phyloP scores from a whole-genome alignment of 2,329 filamentous ascomycete genomes.

The Trichoderma harzianum region DNA sequence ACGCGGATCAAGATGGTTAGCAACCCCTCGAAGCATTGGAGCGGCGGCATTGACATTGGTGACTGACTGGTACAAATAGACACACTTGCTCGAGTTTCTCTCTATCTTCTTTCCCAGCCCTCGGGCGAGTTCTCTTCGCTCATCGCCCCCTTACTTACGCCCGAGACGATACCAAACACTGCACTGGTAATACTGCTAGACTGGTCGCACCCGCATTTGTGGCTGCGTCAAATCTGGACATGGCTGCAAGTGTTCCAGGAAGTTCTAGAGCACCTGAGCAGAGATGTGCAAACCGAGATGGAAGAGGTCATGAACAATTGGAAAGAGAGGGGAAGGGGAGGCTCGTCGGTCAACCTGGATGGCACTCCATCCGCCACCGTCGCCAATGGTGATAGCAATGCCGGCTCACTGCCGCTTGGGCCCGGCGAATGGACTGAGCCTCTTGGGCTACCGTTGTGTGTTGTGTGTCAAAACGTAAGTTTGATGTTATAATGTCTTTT shows the following conservation, averaged over 20 bases:
- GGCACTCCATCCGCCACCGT: constrained; percentile 56
- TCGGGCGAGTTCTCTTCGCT: constrained; percentile 79
- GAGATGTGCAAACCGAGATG: constrained; percentile 76
- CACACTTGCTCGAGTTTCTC: constrained; percentile 81
- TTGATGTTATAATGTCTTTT: background rate
- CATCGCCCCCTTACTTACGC: constrained; percentile 78
- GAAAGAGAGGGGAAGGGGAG: constrained; percentile 70
- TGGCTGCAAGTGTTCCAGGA: constrained; percentile 84
- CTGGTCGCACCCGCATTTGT: constrained; percentile 91
- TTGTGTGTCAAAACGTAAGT: constrained; percentile 91
- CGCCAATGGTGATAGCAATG: constrained; percentile 53
- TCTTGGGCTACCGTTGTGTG: constrained; percentile 79
- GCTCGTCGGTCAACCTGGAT: constrained; percentile 60
- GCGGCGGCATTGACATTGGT: background rate
- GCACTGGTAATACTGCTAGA: constrained; percentile 89
- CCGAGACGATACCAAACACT: constrained; percentile 79
- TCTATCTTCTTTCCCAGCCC: constrained; percentile 84
- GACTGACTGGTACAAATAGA: constrained; percentile 52
- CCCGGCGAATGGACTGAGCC: constrained; percentile 93
- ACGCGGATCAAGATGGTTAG: constrained; percentile 86
- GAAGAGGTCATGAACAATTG: constrained; percentile 80
- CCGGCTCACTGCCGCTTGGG: constrained; percentile 69
- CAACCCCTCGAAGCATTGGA: background rate
- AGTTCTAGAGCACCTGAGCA: constrained; percentile 69
- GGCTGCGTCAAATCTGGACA: constrained; percentile 81